Evolutionary conservation across 441 rosid species (phyloP), one percentile per base, ranked within the genome.

Genomic region (Pelargonium australe): DNA sequence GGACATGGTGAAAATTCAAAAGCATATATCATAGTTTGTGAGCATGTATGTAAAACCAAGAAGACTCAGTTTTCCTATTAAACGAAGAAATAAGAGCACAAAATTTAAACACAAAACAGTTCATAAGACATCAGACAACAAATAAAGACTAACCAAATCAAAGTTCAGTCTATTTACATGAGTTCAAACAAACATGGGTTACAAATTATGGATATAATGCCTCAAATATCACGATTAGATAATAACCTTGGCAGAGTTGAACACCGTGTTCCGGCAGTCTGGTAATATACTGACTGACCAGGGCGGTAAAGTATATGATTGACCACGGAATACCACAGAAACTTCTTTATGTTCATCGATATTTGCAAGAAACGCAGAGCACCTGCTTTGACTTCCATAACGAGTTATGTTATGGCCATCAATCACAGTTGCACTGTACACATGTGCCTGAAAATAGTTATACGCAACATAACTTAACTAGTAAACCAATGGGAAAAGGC

Each of bases 201-300:
- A 45, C 14, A 1, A 14, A 8, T 60, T 9, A 23, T 8, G 44
- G 13, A 60, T 65, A 53, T 14, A 2, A n/a, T 53, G 19, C 16
- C 60, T n/a, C 5, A 53, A 14, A 40, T 9, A 16, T 53, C 45
- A 5, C 17, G 40, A 25, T 51, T 31, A 19, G 68, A 72, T 70
- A 66, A 76, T 70, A 75, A 88, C 93, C 90, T 86, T 86, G 25
- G 93, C 93, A 62, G 87, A 79, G 81, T 84, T 88, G 78, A 82
- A 88, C 44, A 81, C 90, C 23, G 76, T 74, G 60, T 83, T 85
- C 69, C 76, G 80, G 82, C 93, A 88, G 77, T 88, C 90, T 65
- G 93, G 93, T 68, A 88, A 77, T 76, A 88, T 80, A 70, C 93
- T 88, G 70, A 88, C 93, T 68, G 93, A 88, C 93, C 93, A 88